phyloP scores from a whole-genome alignment of 2,329 filamentous ascomycete genomes.

The Calonectria pteridis region DNA sequence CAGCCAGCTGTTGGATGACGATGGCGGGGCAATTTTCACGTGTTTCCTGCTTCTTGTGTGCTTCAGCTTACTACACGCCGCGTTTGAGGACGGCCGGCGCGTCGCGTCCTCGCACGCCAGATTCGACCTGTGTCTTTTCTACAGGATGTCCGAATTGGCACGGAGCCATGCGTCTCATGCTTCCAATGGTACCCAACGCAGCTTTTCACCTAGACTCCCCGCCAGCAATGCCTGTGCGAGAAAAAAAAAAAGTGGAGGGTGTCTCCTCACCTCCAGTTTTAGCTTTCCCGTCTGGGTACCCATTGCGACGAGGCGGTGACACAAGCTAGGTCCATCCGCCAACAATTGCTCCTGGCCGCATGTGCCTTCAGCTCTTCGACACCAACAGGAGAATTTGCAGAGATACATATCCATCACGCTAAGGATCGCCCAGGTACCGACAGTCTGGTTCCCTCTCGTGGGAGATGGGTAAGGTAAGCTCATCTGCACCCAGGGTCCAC shows the following conservation, averaged over 20 bases:
- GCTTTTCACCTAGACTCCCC: neutral
- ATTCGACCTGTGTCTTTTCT: neutral
- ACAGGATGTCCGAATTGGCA: neutral
- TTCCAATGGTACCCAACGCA: neutral
- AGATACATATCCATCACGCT: constrained; percentile 7
- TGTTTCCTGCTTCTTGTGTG: constrained; percentile 4
- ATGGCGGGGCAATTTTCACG: constrained; percentile 29
- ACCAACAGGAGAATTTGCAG: constrained; percentile 10
- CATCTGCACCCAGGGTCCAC: constrained; percentile 18
- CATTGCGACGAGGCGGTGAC: constrained; percentile 20
- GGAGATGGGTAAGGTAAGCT: constrained; percentile 20
- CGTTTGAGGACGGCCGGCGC: neutral
- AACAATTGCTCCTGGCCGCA: neutral
- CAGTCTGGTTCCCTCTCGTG: constrained; percentile 10
- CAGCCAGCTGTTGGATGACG: neutral
- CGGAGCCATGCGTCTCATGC: neutral
- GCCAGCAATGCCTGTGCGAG: constrained; percentile 17
- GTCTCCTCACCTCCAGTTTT: constrained; percentile 1
- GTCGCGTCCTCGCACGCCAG: neutral
- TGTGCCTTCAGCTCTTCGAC: constrained; percentile 7
- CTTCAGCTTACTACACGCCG: neutral
- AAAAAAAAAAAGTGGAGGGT: constrained; percentile 5
- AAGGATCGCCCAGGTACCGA: constrained; percentile 13
- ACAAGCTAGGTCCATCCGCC: constrained; percentile 14
- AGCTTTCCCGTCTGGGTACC: neutral